phyloP scores from a whole-genome alignment of 2,329 filamentous ascomycete genomes.

The Neofusicoccum cordaticola region DNA sequence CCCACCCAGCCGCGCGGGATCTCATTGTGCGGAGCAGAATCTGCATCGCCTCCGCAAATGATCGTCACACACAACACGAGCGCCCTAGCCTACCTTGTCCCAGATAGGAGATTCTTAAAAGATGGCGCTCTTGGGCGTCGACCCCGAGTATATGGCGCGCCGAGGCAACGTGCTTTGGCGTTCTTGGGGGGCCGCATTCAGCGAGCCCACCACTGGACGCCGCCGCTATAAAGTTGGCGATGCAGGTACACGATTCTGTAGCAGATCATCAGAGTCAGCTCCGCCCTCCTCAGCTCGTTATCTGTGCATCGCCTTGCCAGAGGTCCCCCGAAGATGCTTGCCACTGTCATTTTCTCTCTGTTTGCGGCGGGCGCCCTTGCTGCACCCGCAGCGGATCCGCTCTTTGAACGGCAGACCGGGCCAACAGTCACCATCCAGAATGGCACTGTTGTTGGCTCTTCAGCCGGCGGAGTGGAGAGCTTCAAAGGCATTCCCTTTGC shows the following conservation, averaged over 20 bases:
- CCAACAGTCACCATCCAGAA: conserved; percentile 56
- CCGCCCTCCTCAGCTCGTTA: background rate
- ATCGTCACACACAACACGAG: background rate
- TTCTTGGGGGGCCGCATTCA: background rate
- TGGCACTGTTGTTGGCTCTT: conserved; percentile 56
- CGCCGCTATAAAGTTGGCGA: background rate
- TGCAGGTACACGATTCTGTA: background rate
- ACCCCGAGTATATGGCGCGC: background rate
- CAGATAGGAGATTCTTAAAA: background rate
- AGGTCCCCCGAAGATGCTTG: background rate
- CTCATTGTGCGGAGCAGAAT: background rate
- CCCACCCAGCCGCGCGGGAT: background rate
- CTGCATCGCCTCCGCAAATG: background rate
- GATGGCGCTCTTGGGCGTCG: background rate
- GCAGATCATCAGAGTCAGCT: background rate
- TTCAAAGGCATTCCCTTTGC: conserved; percentile 18
- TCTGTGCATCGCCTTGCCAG: background rate
- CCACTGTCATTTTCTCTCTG: background rate
- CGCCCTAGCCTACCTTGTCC: background rate
- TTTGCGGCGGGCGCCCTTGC: background rate
- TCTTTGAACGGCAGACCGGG: conserved; percentile 19
- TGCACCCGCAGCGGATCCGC: background rate
- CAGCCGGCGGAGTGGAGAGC: conserved; percentile 54
- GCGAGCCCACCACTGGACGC: background rate
- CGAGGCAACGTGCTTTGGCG: background rate